Conservation (phyloP, 2,329 filamentous ascomycete genomes). For the Neurospora sp. region DNA sequence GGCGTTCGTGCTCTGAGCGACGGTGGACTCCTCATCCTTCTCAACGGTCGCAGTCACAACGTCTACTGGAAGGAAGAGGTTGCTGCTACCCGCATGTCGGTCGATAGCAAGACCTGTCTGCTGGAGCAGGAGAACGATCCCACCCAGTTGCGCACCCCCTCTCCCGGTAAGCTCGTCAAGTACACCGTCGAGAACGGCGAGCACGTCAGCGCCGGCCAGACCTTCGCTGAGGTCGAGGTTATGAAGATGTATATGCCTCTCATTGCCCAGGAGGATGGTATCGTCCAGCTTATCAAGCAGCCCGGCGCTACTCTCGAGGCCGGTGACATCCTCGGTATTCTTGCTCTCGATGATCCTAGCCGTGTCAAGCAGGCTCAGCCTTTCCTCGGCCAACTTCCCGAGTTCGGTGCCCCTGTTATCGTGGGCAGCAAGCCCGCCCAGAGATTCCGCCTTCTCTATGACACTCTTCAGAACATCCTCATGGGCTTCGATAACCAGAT, state of each 20-base stretch:
- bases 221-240: slow-evolving; percentile 95
- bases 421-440: slow-evolving; percentile 88
- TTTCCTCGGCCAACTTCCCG: slow-evolving; percentile 83
- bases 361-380: slow-evolving; percentile 94
- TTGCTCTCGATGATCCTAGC: slow-evolving; percentile 87
- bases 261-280: slow-evolving; percentile 85
- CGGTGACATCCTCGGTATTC: slow-evolving; percentile 95
- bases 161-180: slow-evolving; percentile 95
- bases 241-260: slow-evolving; percentile 99
- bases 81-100: slow-evolving; percentile 85
- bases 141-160: slow-evolving; percentile 88
- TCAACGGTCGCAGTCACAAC: slow-evolving; percentile 90
- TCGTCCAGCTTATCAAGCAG: slow-evolving; percentile 98
- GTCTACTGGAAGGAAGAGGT: slow-evolving; percentile 99
- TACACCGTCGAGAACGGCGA: slow-evolving; percentile 93
- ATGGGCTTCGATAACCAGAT: slow-evolving; percentile 94
- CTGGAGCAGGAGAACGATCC: slow-evolving; percentile 99
- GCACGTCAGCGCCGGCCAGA: slow-evolving; percentile 83
- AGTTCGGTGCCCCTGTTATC: slow-evolving; percentile 75
- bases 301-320: slow-evolving; percentile 95
- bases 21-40: slow-evolving; percentile 81
- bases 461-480: slow-evolving; percentile 78
- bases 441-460: slow-evolving; percentile 66
- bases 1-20: slow-evolving; percentile 89
- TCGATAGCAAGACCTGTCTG: slow-evolving; percentile 96